Conservation (phyloP, 2,329 filamentous ascomycete species). For the Davidsoniella neocaledoniae region DNA sequence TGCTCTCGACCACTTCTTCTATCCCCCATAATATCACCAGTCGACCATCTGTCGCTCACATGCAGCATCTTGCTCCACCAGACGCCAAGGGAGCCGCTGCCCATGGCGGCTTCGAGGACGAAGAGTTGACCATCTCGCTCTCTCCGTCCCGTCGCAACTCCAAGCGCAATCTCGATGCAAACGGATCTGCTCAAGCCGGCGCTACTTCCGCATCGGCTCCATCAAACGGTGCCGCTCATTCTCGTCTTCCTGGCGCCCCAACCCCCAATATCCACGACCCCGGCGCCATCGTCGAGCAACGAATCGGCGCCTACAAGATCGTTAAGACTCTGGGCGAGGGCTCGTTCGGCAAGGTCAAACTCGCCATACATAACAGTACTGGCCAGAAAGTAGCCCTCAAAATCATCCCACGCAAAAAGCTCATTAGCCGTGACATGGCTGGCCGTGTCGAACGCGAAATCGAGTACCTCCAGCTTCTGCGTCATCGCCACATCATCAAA, state of each 20-base stretch:
- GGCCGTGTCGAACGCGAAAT: slow-evolving; percentile 95
- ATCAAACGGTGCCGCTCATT: slow-evolving; percentile 14
- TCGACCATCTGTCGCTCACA: background rate
- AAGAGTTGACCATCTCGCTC: slow-evolving; percentile 67
- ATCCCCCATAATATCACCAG: background rate
- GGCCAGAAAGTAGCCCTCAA: slow-evolving; percentile 94
- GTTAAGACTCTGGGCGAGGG: slow-evolving; percentile 86
- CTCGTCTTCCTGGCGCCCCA: slow-evolving; percentile 18
- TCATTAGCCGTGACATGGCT: slow-evolving; percentile 95
- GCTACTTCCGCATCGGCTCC: slow-evolving; percentile 12
- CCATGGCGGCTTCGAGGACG: slow-evolving; percentile 47
- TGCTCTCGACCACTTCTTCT: no score
- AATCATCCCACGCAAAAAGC: slow-evolving; percentile 90
- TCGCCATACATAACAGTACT: slow-evolving; percentile 81
- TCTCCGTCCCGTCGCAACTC: slow-evolving; percentile 34
- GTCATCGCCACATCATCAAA: slow-evolving; percentile 98
- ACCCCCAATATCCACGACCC: slow-evolving; percentile 29
- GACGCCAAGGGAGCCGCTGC: slow-evolving; percentile 5
- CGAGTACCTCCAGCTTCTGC: slow-evolving; percentile 85
- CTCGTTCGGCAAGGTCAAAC: slow-evolving; percentile 96
- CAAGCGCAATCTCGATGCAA: slow-evolving; percentile 9
- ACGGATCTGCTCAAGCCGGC: slow-evolving; percentile 10
- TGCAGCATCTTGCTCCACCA: slow-evolving; percentile 10
- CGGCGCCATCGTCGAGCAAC: slow-evolving; percentile 40
- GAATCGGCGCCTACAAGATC: slow-evolving; percentile 82